These are phyloP conservation scores for Poronia punctata DNA, from an alignment of 495 filamentous ascomycete species.

Conservation along the genomic window DNA sequence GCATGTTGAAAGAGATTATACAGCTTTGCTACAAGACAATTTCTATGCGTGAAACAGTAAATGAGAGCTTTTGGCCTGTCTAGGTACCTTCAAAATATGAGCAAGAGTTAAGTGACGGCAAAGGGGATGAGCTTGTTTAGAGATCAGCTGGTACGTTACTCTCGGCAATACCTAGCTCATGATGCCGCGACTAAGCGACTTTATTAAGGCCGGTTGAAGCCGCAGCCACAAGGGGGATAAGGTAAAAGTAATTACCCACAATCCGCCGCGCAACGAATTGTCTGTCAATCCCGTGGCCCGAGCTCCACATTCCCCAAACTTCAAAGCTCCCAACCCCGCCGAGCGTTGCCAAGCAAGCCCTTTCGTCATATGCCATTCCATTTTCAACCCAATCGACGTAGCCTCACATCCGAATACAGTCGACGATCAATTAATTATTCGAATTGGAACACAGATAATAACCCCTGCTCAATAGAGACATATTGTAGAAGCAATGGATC, in stretches of 20 bases:
- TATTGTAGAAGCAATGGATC: constrained; percentile 39
- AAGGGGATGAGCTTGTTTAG: not conserved
- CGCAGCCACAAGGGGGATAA: not conserved
- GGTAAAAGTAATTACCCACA: not conserved
- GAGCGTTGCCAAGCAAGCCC: not conserved
- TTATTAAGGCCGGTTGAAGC: constrained; percentile 1
- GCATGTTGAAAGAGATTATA: constrained; percentile 15
- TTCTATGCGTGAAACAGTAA: not conserved
- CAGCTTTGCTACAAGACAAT: not conserved
- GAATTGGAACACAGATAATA: no score
- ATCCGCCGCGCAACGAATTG: not conserved
- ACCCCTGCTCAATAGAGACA: no score
- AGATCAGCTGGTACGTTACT: constrained; percentile 6
- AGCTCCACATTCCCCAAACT: not conserved
- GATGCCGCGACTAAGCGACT: constrained; percentile 9
- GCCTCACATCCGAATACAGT: no score
- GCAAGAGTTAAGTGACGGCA: not conserved
- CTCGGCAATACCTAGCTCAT: not conserved
- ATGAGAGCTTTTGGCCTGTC: no score
- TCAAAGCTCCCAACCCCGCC: not conserved
- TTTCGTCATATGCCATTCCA: not conserved
- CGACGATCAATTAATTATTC: no score
- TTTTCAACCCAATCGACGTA: no score
- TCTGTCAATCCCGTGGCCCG: not conserved
- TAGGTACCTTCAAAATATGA: not conserved